Base-by-base conservation (phyloP, 2,329 filamentous ascomycete genomes). In the Xylaria sp. region DNA sequence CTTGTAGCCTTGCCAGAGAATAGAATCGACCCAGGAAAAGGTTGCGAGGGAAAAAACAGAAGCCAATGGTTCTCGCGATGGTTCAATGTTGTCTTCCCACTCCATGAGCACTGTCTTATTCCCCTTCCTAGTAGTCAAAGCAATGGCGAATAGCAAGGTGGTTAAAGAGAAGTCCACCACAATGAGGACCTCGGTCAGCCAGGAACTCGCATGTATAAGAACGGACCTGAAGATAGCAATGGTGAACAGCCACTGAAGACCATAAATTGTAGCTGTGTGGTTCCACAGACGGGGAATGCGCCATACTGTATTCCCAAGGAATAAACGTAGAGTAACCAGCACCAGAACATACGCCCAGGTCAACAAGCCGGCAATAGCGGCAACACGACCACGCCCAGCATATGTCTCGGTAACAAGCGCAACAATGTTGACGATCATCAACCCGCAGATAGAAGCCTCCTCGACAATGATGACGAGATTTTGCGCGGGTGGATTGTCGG, bases 101-200 rank as follows among this genome's bases (percentile, higher is more conserved):
- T 97, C 93, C 75, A 98, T 79, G 53, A 94, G 81, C 13, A 99
- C 92, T 3, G 91, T 89, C 80, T 93, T 96, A 80, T 98, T 98
- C 52, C 96, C 96, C 81, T 94, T 96, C 71, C 96, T 90, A 69
- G 93, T 97, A 60, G 90, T 92, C 65, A 97, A 80, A 50, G 93
- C 89, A 77, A 97, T 90, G 53, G 87, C 79, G 61, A 94, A 90
- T 13, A 99, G 86, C 13, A 97, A 78, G 0, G 91, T 90, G 6
- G 87, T 89, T 67, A 98, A 82, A 1, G 84, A 83, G 76, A 98
- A 98, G 74, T 97, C 90, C 67, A 87, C 81, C 69, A 93, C 89
- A 70, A 89, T 85, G 55, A 97, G 83, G 57, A 85, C 84, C 76
- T 91, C 86, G 4, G 89, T 83, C 45, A 89, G 79, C 61, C 78